These are phyloP conservation scores for Apiospora hydei DNA, from an alignment of 2,329 filamentous ascomycete genomes.

Conservation along the genomic window DNA sequence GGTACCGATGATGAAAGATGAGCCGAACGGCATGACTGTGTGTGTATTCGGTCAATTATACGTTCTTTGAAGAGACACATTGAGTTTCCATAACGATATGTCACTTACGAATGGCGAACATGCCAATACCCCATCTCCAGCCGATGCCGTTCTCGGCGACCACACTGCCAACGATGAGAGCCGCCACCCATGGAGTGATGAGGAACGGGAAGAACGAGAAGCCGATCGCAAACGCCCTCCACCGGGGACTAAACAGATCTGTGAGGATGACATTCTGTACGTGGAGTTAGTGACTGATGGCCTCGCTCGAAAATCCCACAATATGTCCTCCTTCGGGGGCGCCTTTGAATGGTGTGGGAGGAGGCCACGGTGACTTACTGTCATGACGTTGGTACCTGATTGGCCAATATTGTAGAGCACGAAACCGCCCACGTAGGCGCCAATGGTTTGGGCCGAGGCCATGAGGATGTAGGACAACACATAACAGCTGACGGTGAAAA, in stretches of 20 bases:
- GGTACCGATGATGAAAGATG: slow-evolving; percentile 55
- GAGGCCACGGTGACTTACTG: not conserved
- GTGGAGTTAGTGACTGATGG: not conserved
- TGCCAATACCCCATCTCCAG: slow-evolving; percentile 66
- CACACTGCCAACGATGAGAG: slow-evolving; percentile 54
- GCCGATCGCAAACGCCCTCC: slow-evolving; percentile 57
- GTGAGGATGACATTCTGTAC: slow-evolving; percentile 67
- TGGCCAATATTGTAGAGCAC: slow-evolving; percentile 67
- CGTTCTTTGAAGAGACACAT: not conserved
- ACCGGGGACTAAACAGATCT: slow-evolving; percentile 63
- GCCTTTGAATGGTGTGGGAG: too few relatives aligned
- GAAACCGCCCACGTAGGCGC: slow-evolving; percentile 59
- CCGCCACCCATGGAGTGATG: slow-evolving; percentile 62
- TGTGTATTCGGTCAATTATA: not conserved
- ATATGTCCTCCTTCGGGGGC: too few relatives aligned
- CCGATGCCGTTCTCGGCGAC: slow-evolving; percentile 44
- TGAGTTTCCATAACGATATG: not conserved
- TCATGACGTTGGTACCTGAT: slow-evolving; percentile 65
- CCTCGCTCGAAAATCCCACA: too few relatives aligned
- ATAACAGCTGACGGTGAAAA: slow-evolving; percentile 60
- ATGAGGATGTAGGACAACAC: slow-evolving; percentile 64
- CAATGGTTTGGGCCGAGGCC: slow-evolving; percentile 59
- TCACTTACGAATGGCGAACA: slow-evolving; percentile 54
- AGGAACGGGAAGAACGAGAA: slow-evolving; percentile 52
- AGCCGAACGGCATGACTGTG: slow-evolving; percentile 55